These are phyloP conservation scores for Penicillium turbatum DNA, from an alignment of 495 filamentous ascomycete genomes.

Conservation along the genomic window DNA sequence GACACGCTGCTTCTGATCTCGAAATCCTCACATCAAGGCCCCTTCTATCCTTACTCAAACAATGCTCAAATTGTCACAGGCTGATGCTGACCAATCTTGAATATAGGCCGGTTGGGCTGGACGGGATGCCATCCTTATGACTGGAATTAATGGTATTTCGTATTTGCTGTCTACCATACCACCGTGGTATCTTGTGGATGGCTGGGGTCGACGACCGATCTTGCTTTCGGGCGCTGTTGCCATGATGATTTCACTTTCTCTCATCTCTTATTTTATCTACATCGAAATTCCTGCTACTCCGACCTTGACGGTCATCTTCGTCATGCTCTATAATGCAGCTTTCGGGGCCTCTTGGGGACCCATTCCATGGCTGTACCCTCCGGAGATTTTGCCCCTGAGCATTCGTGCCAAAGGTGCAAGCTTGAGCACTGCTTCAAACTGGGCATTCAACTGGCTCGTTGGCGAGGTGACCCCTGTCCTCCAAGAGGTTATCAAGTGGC, in stretches of 20 bases:
- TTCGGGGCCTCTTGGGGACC: conserved; percentile 99
- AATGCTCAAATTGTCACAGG: background rate
- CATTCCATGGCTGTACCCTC: conserved; percentile 96
- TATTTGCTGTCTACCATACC: conserved; percentile 90
- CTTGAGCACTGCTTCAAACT: conserved; percentile 93
- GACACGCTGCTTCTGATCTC: background rate
- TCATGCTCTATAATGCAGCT: conserved; percentile 97
- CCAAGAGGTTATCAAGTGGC: conserved; percentile 86
- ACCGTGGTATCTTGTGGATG: conserved; percentile 95
- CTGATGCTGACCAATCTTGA: background rate
- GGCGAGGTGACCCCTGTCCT: conserved; percentile 91
- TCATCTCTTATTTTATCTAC: conserved; percentile 94
- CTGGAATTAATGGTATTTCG: conserved; percentile 89
- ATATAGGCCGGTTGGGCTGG: conserved; percentile 75
- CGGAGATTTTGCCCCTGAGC: conserved; percentile 93
- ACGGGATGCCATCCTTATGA: conserved; percentile 90
- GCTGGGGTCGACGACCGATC: conserved; percentile 85
- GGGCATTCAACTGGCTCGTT: conserved; percentile 98
- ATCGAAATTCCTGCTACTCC: conserved; percentile 75
- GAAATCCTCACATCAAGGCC: too few relatives aligned
- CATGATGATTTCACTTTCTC: conserved; percentile 86
- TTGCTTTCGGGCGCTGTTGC: conserved; percentile 85
- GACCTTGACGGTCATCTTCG: conserved; percentile 81
- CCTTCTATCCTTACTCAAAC: background rate
- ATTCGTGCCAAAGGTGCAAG: conserved; percentile 97